Base-by-base conservation (phyloP, 768 basidiomycete genomes). In the Tricholoma furcatifolium region DNA sequence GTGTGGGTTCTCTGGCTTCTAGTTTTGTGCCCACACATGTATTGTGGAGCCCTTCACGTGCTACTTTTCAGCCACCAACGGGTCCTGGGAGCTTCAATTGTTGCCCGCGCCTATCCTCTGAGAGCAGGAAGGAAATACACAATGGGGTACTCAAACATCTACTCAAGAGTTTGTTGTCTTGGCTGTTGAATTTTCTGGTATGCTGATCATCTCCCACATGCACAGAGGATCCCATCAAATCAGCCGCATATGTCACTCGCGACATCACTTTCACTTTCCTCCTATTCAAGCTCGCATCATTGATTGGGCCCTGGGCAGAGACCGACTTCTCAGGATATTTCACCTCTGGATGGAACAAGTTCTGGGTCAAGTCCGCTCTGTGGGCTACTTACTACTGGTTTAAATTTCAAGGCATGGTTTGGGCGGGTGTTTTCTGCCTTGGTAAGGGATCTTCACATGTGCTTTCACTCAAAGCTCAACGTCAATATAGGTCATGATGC, bases 81-180 rank as follows among this genome's bases (percentile, higher is more conserved):
- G n/a, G n/a, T n/a, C n/a, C n/a, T n/a, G n/a, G n/a, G n/a, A n/a
- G n/a, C n/a, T n/a, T n/a, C n/a, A n/a, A n/a, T n/a, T n/a, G n/a
- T n/a, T n/a, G n/a, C n/a, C n/a, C n/a, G n/a, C n/a, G n/a, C n/a
- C n/a, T n/a, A n/a, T n/a, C n/a, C n/a, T n/a, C n/a, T n/a, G n/a
- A n/a, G n/a, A n/a, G n/a, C n/a, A n/a, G n/a, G 39, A 81, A 81
- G 62, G 74, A 82, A 47, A 69, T 83, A 47, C 80, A 80, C 50
- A 75, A 79, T 54, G 79, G 76, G 4, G 80, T 83, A 17, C 81
- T 81, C 1, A 81, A 78, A 64, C 67, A 80, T 40, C 64, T 82
- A 8, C 66, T 80, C n/a, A 70, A 67, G 55, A 68, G 76, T 73
- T 67, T 32, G 11, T 31, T 40, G 21, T 1, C 18, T 36, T 14